Evolutionary conservation across 2,329 filamentous ascomycete species (phyloP).

Genomic region (Cytospora chrysosperma): DNA sequence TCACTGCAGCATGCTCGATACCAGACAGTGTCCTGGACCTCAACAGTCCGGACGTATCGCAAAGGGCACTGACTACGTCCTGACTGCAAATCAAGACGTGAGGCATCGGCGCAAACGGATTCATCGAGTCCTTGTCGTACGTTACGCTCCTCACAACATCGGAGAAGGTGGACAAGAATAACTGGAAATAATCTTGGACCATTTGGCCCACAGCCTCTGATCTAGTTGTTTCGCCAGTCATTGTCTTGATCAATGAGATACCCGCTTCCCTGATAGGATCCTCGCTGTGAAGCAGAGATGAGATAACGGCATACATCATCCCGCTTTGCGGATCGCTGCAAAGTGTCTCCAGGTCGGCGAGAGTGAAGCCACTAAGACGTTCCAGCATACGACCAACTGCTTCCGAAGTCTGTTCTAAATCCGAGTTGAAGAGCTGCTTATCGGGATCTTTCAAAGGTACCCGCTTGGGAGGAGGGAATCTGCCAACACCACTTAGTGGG

Average conservation of each 20-base stretch:
- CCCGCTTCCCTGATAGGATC: constrained; percentile 76
- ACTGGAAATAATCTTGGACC: constrained; percentile 44
- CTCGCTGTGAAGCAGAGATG: constrained; percentile 78
- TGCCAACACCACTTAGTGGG: constrained; percentile 72
- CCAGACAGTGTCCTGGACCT: constrained; percentile 55
- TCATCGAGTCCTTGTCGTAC: constrained; percentile 37
- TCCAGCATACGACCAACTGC: constrained; percentile 74
- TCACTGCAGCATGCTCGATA: constrained; percentile 64
- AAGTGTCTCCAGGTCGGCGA: constrained; percentile 65
- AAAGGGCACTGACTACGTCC: constrained; percentile 56
- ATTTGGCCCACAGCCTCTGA: constrained; percentile 49
- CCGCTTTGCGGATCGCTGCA: constrained; percentile 61
- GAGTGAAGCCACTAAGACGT: constrained; percentile 72
- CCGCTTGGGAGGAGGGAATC: constrained; percentile 59
- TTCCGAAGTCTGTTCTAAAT: constrained; percentile 56
- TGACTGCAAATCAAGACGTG: constrained; percentile 57
- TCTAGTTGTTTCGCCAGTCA: constrained; percentile 65
- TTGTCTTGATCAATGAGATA: constrained; percentile 77
- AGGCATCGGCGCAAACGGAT: constrained; percentile 57
- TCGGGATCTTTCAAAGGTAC: constrained; percentile 39
- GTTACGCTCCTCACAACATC: constrained; percentile 45
- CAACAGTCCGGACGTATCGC: constrained; percentile 56
- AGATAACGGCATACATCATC: constrained; percentile 72
- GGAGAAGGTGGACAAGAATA: constrained; percentile 46
- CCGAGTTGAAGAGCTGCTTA: constrained; percentile 74